These are phyloP conservation scores for Sugiyamaella floridensis DNA, from an alignment of 805 yeast species.

Conservation along the genomic window DNA sequence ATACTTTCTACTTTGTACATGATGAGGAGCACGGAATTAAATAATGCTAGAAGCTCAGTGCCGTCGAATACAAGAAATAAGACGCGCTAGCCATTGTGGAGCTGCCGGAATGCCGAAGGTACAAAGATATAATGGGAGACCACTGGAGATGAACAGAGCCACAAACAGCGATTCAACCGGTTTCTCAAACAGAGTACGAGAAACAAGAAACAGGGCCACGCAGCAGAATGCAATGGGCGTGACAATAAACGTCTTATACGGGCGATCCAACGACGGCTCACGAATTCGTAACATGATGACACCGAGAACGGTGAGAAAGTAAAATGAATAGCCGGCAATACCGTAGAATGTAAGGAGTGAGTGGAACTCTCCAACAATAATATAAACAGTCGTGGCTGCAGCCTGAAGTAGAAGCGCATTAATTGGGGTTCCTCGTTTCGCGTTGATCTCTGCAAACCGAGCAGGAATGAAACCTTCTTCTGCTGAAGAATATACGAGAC, in stretches of 20 bases:
- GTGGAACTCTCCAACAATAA: conserved; percentile 34
- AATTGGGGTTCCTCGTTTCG: conserved; percentile 28
- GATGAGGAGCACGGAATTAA: too few relatives aligned
- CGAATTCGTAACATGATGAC: conserved; percentile 30
- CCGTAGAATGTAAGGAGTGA: conserved; percentile 35
- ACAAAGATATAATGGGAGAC: conserved; percentile 28
- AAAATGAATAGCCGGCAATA: conserved; percentile 29
- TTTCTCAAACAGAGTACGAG: conserved; percentile 28
- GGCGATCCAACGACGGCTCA: conserved; percentile 32
- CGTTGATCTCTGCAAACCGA: conserved; percentile 22
- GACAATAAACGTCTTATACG: conserved; percentile 31
- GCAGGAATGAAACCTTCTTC: conserved; percentile 30
- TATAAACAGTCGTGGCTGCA: conserved; percentile 25
- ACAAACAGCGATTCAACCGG: conserved; percentile 30
- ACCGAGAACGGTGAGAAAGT: conserved; percentile 33
- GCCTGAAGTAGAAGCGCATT: conserved; percentile 31
- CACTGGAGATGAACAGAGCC: conserved; percentile 24
- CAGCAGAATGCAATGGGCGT: conserved; percentile 34
- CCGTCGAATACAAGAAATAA: not conserved
- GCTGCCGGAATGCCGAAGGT: conserved; percentile 1
- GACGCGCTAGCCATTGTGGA: not conserved
- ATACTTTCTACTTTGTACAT: too few relatives aligned
- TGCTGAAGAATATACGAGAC: conserved; percentile 34
- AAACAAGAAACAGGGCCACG: conserved; percentile 32
- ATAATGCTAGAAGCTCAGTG: not conserved